phyloP scores from a whole-genome alignment of 1,139 yeast genomes.

The Sugiyamaella grinbergsii region DNA sequence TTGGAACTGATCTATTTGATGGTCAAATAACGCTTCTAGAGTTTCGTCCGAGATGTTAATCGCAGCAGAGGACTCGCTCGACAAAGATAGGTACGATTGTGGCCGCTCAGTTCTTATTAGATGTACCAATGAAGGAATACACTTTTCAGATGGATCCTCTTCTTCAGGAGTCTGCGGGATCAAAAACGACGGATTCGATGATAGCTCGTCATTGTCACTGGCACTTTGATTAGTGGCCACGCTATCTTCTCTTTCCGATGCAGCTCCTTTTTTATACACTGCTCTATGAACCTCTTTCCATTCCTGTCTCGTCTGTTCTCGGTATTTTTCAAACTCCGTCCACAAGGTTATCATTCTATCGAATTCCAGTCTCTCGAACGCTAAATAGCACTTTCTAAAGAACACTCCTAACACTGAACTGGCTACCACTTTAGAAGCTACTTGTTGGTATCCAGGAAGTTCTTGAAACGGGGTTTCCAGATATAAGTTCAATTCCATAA shows the following conservation, averaged over 20 bases:
- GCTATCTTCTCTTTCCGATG: background rate
- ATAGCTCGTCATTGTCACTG: conserved; percentile 9
- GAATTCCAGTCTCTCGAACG: conserved; percentile 58
- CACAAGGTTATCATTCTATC: conserved; percentile 59
- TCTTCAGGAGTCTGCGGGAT: conserved; percentile 5
- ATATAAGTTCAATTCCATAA: conserved; percentile 18
- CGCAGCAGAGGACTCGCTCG: background rate
- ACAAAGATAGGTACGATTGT: background rate
- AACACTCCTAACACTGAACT: conserved; percentile 47
- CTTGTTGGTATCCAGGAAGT: background rate
- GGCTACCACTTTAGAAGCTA: conserved; percentile 11
- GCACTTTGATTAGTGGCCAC: background rate
- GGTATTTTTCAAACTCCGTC: conserved; percentile 55
- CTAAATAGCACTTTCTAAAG: conserved; percentile 48
- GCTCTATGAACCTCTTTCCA: conserved; percentile 11
- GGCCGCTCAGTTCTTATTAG: background rate
- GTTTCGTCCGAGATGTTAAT: conserved; percentile 53
- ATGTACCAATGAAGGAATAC: background rate
- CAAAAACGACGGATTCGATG: conserved; percentile 14
- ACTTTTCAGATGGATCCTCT: conserved; percentile 8
- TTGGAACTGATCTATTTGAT: conserved; percentile 60
- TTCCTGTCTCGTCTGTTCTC: conserved; percentile 39
- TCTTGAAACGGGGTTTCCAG: conserved; percentile 14
- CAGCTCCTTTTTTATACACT: background rate
- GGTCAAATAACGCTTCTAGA: conserved; percentile 54